A percentile compares a stretch with the other conserved stretches of the same genome.
Conservation (phyloP, 805 yeast genomes). For the Candida ortonii region DNA sequence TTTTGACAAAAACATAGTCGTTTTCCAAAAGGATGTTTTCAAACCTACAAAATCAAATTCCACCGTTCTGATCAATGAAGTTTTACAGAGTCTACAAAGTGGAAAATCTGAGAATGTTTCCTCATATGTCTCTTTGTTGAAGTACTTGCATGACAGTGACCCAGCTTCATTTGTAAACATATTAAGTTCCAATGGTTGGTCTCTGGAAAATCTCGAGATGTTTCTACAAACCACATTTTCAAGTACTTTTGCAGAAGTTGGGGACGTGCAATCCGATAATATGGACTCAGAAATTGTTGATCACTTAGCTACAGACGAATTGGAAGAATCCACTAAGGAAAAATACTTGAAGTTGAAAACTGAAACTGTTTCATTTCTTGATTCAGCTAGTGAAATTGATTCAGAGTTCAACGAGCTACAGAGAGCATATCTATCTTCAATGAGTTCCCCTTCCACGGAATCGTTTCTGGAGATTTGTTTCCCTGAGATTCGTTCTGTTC, state of each 20-base stretch:
- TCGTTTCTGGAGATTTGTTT: conserved; percentile 22
- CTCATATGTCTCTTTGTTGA: conserved; percentile 34
- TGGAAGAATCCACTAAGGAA: conserved; percentile 11
- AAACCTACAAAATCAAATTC: conserved; percentile 22
- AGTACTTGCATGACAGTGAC: conserved; percentile 36
- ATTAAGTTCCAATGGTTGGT: conserved; percentile 34
- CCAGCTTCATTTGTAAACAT: conserved; percentile 39
- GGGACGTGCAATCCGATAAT: too few relatives aligned
- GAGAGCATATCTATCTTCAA: conserved; percentile 43
- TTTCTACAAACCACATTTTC: conserved; percentile 63
- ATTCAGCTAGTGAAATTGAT: conserved; percentile 28
- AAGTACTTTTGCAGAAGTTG: too few relatives aligned
- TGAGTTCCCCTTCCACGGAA: conserved; percentile 23
- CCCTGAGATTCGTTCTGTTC: conserved; percentile 26
- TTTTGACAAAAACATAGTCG: conserved; percentile 12
- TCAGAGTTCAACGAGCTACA: conserved; percentile 42
- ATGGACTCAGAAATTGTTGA: conserved; percentile 23
- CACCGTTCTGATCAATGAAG: conserved; percentile 21
- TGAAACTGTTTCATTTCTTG: conserved; percentile 35
- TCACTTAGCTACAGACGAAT: conserved; percentile 18
- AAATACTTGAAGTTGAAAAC: too few relatives aligned
- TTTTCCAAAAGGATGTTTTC: conserved; percentile 10
- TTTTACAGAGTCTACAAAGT: conserved; percentile 18
- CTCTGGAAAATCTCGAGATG: conserved; percentile 55
- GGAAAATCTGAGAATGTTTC: conserved; percentile 13